Percentiles rank a stretch among this genome's conserved stretches.
Evolutionary conservation across 192 early-diverging fungal genomes (phyloP).

Genomic region (Thoreauomyces humboldtii): DNA sequence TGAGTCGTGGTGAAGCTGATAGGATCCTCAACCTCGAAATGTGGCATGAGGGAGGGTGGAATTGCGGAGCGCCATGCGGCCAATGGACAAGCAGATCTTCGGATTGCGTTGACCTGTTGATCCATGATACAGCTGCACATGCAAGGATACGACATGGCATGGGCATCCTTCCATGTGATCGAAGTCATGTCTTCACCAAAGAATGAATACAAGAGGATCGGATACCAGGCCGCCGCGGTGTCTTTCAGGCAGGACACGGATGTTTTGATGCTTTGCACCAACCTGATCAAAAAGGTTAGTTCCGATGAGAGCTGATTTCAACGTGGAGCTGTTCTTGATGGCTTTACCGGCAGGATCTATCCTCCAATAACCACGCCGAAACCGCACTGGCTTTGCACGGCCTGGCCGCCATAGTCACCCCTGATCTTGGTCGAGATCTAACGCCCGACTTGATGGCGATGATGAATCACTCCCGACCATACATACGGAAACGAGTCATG

Average conservation of each 20-base stretch:
- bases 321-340: too few relatives aligned
- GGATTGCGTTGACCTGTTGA: too few relatives aligned
- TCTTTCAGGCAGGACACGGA: conserved; percentile 92
- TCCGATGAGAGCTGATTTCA: not conserved
- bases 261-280: conserved; percentile 94
- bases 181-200: conserved; percentile 94
- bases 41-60: too few relatives aligned
- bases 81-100: too few relatives aligned
- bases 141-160: conserved; percentile 96
- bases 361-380: conserved; percentile 78
- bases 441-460: conserved; percentile 81
- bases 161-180: conserved; percentile 94
- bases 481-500: conserved; percentile 89
- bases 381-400: conserved; percentile 88
- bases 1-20: too few relatives aligned
- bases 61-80: too few relatives aligned
- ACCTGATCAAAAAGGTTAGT: conserved; percentile 91
- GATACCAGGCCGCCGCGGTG: conserved; percentile 87
- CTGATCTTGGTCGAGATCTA: conserved; percentile 85
- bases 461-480: conserved; percentile 88
- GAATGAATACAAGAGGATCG: conserved; percentile 81
- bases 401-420: conserved; percentile 87
- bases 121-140: conserved; percentile 76
- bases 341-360: conserved; percentile 87
- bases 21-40: too few relatives aligned